These are phyloP conservation scores for Moesziomyces aphidis DNA, from an alignment of 1,284 basidiomycete species.

Conservation along the genomic window DNA sequence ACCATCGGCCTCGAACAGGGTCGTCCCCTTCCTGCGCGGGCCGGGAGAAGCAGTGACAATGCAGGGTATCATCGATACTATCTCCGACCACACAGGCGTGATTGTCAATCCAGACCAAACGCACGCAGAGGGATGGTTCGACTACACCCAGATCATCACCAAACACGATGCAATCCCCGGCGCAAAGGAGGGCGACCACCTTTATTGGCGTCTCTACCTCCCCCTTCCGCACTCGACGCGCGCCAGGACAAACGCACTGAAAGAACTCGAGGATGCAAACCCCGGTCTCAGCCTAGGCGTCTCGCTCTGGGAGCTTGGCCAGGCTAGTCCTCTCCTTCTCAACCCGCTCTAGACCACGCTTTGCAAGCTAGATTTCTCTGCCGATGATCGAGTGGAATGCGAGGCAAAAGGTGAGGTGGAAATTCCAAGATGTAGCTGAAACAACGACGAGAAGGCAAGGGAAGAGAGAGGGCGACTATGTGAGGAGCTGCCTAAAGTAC, in stretches of 20 bases:
- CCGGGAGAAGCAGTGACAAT: conserved; percentile 33
- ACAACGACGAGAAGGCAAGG: not conserved
- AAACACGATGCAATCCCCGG: conserved; percentile 10
- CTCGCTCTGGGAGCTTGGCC: conserved; percentile 46
- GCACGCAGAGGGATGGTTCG: conserved; percentile 26
- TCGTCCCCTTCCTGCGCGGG: conserved; percentile 35
- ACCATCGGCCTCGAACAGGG: not conserved
- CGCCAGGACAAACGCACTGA: conserved; percentile 3
- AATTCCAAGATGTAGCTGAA: not conserved
- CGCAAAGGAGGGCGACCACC: conserved; percentile 25
- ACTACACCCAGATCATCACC: conserved; percentile 30
- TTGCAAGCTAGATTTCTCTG: not conserved
- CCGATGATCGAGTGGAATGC: not conserved
- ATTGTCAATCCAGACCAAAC: conserved; percentile 15
- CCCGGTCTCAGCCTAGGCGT: conserved; percentile 9
- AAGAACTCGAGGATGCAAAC: not conserved
- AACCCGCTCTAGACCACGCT: conserved; percentile 12
- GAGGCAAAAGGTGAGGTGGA: not conserved
- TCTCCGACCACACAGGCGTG: conserved; percentile 19
- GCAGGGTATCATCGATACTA: conserved; percentile 13
- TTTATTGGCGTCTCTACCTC: conserved; percentile 37
- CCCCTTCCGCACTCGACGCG: conserved; percentile 15
- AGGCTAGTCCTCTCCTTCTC: conserved; percentile 23
- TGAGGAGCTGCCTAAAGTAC: conserved; percentile 40
- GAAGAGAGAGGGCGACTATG: not conserved